Conservation (phyloP, 805 yeast species). For the Ogataea zsoltii region DNA sequence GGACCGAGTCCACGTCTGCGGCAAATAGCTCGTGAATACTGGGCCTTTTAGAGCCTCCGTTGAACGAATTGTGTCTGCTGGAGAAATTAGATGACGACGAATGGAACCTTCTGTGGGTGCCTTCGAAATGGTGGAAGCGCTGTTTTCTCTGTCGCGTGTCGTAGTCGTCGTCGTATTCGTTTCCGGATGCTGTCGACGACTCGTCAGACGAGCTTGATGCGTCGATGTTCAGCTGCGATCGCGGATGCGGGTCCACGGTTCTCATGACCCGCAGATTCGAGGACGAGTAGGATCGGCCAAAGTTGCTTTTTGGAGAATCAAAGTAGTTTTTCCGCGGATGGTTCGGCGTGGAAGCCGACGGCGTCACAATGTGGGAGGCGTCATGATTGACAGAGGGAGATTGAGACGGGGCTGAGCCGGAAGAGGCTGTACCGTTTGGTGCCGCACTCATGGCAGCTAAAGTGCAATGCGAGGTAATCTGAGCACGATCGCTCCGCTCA, state of each 20-base stretch:
- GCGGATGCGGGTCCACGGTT: constrained; percentile 9
- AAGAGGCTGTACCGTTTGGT: background rate
- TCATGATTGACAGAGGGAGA: background rate
- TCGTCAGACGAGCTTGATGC: constrained; percentile 12
- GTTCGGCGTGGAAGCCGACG: background rate
- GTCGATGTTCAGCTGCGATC: constrained; percentile 6
- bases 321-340: constrained; percentile 14
- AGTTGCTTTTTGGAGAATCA: constrained; percentile 23
- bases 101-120: constrained; percentile 7
- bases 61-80: constrained; percentile 21
- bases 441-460: background rate
- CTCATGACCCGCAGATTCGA: constrained; percentile 23
- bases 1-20: constrained; percentile 15
- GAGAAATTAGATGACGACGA: constrained; percentile 20
- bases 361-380: background rate
- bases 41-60: constrained; percentile 13
- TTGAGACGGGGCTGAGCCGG: background rate
- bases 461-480: no score
- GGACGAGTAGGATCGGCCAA: constrained; percentile 21
- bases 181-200: constrained; percentile 8
- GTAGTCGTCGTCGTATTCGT: constrained; percentile 15
- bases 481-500: no score
- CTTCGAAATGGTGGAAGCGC: background rate
- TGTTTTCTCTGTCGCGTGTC: constrained; percentile 2
- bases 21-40: constrained; percentile 15